Evolutionary conservation across 2,329 filamentous ascomycete genomes (phyloP), one percentile per base, ranked within the genome.

Genomic region (Sphaerulina musiva): DNA sequence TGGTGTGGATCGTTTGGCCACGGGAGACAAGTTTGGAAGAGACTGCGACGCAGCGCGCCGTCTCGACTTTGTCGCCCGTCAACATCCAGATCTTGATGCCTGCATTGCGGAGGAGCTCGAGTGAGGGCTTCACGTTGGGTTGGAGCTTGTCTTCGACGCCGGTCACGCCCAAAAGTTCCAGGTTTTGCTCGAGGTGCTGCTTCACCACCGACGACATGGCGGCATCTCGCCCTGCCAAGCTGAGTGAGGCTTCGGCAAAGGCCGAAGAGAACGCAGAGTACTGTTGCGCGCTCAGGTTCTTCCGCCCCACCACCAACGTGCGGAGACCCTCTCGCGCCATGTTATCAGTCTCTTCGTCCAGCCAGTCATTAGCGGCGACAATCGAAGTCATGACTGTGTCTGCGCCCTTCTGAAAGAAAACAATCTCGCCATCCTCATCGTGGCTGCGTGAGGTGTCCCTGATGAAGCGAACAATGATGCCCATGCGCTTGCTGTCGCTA

Each of bases 31-130:
- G 80, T 70, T 96, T 96, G 31, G 92, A 91, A 66, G 87, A 95
- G 42, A 98, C 87, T 1, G 93, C 95, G 10, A 98, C 92, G 71
- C 93, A 98, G 36, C 93, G 85, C 12, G 93, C 93, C 11, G 93
- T 98, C 73, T 98, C 93, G 2, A 98, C 89, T 73, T 98, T 98
- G 77, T 98, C 93, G 45, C 93, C 93, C 0, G 93, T 98, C 69
- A 98, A 78, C 93, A 98, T 98, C 93, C 93, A 98, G 48, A 98
- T 97, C 72, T 97, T 97, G 73, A 98, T 93, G 26, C 93, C 93
- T 0, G 93, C 93, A 65, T 98, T 98, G 61, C 93, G 88, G 49
- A 98, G 80, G 4, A 98, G 81, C 71, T 98, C 95, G 5, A 98
- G 78, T 0, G 90, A 95, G 1, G 92, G 87, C 70, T 97, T 98